phyloP scores from a whole-genome alignment of 1,139 yeast species.

The Candida sojae region DNA sequence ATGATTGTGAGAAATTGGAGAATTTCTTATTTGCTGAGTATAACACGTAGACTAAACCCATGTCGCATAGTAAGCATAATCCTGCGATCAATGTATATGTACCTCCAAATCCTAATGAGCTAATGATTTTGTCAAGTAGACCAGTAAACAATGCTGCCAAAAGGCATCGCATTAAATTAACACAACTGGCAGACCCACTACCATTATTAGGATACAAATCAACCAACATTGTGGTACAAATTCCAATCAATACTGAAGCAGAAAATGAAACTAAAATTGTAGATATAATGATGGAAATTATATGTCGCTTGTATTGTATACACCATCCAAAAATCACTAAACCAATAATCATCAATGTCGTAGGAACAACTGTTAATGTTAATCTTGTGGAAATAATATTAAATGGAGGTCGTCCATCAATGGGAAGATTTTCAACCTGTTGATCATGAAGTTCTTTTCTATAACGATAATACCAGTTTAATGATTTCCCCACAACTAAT shows the following conservation, averaged over 20 bases:
- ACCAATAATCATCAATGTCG: slow-evolving; percentile 25
- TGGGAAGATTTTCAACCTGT: slow-evolving; percentile 15
- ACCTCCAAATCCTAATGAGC: slow-evolving; percentile 34
- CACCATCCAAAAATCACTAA: slow-evolving; percentile 45
- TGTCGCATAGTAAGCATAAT: slow-evolving; percentile 22
- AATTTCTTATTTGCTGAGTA: background rate
- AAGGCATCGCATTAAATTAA: slow-evolving; percentile 38
- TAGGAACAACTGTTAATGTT: slow-evolving; percentile 27
- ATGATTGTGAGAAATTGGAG: too few species aligned
- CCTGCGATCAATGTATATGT: slow-evolving; percentile 38
- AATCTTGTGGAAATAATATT: slow-evolving; percentile 29
- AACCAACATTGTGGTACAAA: slow-evolving; percentile 37
- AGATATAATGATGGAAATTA: slow-evolving; percentile 33
- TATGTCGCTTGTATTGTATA: slow-evolving; percentile 25
- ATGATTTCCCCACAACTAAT: slow-evolving; percentile 26
- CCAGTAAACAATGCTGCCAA: slow-evolving; percentile 38
- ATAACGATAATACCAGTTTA: slow-evolving; percentile 30
- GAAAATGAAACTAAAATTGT: slow-evolving; percentile 31
- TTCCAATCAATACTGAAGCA: slow-evolving; percentile 28
- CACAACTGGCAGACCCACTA: slow-evolving; percentile 37
- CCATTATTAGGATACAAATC: slow-evolving; percentile 37
- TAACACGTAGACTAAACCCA: slow-evolving; percentile 20
- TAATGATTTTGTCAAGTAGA: slow-evolving; percentile 30
- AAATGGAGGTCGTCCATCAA: slow-evolving; percentile 25
- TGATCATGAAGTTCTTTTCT: slow-evolving; percentile 20